Base-by-base conservation (phyloP, 2,329 filamentous ascomycete genomes). In the Fusarium avenaceum region DNA sequence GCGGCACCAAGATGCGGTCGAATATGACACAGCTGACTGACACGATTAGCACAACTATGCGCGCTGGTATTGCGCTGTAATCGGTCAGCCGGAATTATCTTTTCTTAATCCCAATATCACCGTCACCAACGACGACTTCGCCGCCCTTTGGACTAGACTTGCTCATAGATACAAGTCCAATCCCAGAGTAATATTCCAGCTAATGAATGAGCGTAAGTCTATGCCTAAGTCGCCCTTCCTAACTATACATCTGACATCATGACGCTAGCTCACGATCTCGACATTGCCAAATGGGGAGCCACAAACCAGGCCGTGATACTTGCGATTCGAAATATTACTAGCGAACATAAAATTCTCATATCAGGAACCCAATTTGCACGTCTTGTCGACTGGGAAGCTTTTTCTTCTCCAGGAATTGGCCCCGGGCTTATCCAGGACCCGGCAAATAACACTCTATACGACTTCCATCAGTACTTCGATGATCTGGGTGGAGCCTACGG, bases 391-490 rank as follows among this genome's bases (percentile, higher is more conserved):
- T 54, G 51, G 51, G 51, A 54, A 0, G 51, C 30, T 3, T 54
- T 54, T 17, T 54, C 51, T 10, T 20, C 17, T 2, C 43, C 51
- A 4, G 43, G 51, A 2, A 49, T 54, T 4, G 51, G 30, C 1
- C 51, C 51, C 3, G 43, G 51, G 2, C 51, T 54, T 5, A 49
- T 38, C 10, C 42, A 54, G 8, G 51, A 54, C n/a, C 51, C 51
- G 1, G 30, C 51, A 15, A 54, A 54, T 4, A 54, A 54, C 14
- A 54, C 51, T 4, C 10, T 54, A 0, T 54, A 54, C 30, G 51
- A 54, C n/a, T 54, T 54, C n/a, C 51, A 54, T 11, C 51, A 54
- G 51, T 54, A 54, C 22, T 49, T 54, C 1, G 51, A 54, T 3
- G 22, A 54, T 3, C 10, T 49, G 1, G 51, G 5, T 0, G 51